Evolutionary conservation across 257 asterid genomes (phyloP), one percentile per base, ranked within the genome.

Genomic region (Coffea canephora): DNA sequence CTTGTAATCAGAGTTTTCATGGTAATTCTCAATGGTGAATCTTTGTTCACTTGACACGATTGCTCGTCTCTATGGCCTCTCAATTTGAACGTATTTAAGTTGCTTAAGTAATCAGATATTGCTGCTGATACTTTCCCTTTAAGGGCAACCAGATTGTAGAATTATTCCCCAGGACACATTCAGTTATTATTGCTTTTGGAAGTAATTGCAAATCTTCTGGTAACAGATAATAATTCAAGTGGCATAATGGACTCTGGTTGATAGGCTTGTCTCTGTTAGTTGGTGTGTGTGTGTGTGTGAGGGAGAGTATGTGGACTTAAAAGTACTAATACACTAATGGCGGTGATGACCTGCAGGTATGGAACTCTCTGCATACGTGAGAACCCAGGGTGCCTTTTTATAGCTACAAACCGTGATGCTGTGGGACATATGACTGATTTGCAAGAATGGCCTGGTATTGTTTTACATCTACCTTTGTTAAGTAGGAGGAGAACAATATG

Each of bases 361-460:
- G 98, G 88, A 84, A 90, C 97, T 45, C 97, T 95, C 8, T 95
- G 99, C 85, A 88, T 95, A 78, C 99, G 99, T 19, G 98, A 91
- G 88, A 95, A 93, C 88, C 97, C 99, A 0, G 98, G 97, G 79
- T 95, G 99, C 88, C 90, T 95, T 72, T 95, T 95, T 78, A 91
- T 95, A 71, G 97, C 98, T 27, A 93, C 99, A 76, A 95, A 93
- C 76, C 93, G 96, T 15, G 98, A 95, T 84, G 87, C 97, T 27
- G 94, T 91, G 75, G 99, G 97, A 73, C 89, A 95, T 86, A 86
- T 93, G 79, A 93, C 98, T 13, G 91, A 87, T 88, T 87, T 87
- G 75, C 99, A 95, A 85, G 99, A 93, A 84, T 93, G 93, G 95
- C 97, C 97, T 41, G 99, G 99, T 90, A 83, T 75, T 62, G 78